A percentile compares a stretch with the other conserved stretches of the same genome.
Conservation (phyloP, 1,284 basidiomycete genomes). For the Apiotrichum akiyoshidainum region DNA sequence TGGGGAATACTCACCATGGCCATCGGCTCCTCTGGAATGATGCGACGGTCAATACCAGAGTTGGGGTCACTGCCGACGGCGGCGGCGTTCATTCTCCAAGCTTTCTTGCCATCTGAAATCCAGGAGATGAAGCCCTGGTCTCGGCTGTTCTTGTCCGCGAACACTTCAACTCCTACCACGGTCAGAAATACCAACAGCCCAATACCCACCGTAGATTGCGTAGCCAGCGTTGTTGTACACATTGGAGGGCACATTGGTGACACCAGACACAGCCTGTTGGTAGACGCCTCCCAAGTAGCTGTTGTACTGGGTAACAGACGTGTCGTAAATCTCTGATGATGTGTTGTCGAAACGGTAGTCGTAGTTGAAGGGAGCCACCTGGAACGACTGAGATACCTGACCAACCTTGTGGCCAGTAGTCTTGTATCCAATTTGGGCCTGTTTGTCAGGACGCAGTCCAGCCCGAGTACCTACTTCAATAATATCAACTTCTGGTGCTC, state of each 20-base stretch:
- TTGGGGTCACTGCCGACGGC: constrained; percentile 68
- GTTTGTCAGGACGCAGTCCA: background rate
- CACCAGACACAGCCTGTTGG: constrained; percentile 75
- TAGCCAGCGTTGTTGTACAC: background rate
- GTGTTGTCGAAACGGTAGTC: constrained; percentile 61
- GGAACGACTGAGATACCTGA: constrained; percentile 58
- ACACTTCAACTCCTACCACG: constrained; percentile 62
- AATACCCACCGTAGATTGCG: constrained; percentile 56
- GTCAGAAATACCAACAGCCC: background rate
- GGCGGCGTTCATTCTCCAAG: constrained; percentile 69
- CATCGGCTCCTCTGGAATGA: constrained; percentile 81
- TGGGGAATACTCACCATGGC: constrained; percentile 42
- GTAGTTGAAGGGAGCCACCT: constrained; percentile 60
- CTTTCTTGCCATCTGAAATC: constrained; percentile 62
- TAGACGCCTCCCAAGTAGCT: constrained; percentile 69
- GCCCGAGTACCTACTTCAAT: constrained; percentile 47
- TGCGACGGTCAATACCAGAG: constrained; percentile 68
- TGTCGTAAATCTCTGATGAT: constrained; percentile 45
- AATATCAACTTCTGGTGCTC: constrained; percentile 58
- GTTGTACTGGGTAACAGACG: constrained; percentile 62
- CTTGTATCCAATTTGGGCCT: constrained; percentile 33
- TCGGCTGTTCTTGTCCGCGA: constrained; percentile 59
- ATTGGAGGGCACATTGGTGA: constrained; percentile 55
- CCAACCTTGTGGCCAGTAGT: constrained; percentile 38
- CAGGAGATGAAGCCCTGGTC: constrained; percentile 67